These are phyloP conservation scores for Eucalyptus guilfoylei DNA, from an alignment of 345 rosid genomes.

Conservation along the genomic window DNA sequence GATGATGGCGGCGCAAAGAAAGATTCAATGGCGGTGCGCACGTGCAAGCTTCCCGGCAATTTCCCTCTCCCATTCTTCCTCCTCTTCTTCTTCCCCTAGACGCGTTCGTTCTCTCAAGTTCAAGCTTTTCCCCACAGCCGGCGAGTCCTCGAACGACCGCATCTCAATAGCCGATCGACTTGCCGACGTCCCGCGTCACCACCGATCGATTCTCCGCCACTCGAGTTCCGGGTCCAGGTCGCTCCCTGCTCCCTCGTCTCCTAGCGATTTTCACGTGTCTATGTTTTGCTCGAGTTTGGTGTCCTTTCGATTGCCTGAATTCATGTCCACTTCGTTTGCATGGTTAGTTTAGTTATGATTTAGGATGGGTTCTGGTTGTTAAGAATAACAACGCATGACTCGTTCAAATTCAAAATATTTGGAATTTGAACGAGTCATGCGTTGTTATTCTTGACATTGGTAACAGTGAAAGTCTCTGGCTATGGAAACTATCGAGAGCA, in stretches of 20 bases:
- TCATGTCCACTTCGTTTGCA: not conserved
- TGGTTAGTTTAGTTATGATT: not conserved
- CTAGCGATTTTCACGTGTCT: not conserved
- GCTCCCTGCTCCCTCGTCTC: not conserved
- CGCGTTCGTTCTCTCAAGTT: not conserved
- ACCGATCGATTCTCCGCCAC: not conserved
- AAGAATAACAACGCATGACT: rapidly evolving
- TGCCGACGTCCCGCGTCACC: not conserved
- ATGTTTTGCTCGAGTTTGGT: not conserved
- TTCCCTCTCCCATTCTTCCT: not conserved
- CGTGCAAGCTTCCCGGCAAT: not conserved
- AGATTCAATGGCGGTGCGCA: not conserved
- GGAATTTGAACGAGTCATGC: too few relatives aligned
- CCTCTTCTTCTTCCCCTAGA: not conserved
- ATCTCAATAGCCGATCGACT: not conserved
- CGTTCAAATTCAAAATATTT: too few relatives aligned
- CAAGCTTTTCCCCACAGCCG: not conserved
- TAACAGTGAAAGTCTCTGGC: not conserved
- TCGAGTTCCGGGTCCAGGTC: not conserved
- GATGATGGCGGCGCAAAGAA: not conserved
- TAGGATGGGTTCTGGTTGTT: not conserved
- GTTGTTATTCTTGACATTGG: not conserved
- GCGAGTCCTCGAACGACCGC: not conserved
- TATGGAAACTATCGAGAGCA: not conserved
- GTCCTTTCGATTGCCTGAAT: not conserved